A percentile compares a stretch with the other conserved stretches of the same genome.
Evolutionary conservation across 306 rosid genomes (phyloP).

Genomic region (Malus orientalis): DNA sequence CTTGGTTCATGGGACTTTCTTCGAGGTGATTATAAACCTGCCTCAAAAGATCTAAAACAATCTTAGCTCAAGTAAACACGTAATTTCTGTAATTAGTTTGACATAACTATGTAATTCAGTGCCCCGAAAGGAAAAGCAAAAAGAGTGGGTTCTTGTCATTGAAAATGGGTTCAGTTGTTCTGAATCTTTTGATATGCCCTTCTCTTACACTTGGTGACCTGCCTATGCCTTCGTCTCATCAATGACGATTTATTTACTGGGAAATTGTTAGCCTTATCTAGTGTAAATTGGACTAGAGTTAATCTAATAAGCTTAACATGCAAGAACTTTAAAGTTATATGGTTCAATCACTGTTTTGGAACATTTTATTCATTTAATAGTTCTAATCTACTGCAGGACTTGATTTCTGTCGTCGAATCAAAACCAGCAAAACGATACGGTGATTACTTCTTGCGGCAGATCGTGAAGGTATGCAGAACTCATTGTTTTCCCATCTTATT

Average conservation of each 20-base stretch:
- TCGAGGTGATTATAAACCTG: not conserved
- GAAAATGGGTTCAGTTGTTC: not conserved
- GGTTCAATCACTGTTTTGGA: not conserved
- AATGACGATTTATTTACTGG: not conserved
- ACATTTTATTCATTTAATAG: not conserved
- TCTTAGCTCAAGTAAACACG: not conserved
- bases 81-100: not conserved
- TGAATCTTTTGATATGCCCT: not conserved
- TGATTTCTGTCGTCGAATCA: conserved; percentile 56
- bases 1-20: not conserved
- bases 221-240: not conserved
- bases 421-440: conserved; percentile 71
- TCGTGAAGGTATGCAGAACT: conserved; percentile 56
- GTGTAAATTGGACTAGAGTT: not conserved
- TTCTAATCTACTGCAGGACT: conserved; percentile 52
- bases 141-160: not conserved
- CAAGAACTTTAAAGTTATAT: not conserved
- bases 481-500: not conserved
- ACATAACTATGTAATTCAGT: not conserved
- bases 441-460: conserved; percentile 87
- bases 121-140: not conserved
- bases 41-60: not conserved
- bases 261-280: not conserved
- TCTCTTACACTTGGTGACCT: not conserved
- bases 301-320: not conserved